phyloP scores from a whole-genome alignment of 2,329 filamentous ascomycete species.

The Clonostachys rosea region DNA sequence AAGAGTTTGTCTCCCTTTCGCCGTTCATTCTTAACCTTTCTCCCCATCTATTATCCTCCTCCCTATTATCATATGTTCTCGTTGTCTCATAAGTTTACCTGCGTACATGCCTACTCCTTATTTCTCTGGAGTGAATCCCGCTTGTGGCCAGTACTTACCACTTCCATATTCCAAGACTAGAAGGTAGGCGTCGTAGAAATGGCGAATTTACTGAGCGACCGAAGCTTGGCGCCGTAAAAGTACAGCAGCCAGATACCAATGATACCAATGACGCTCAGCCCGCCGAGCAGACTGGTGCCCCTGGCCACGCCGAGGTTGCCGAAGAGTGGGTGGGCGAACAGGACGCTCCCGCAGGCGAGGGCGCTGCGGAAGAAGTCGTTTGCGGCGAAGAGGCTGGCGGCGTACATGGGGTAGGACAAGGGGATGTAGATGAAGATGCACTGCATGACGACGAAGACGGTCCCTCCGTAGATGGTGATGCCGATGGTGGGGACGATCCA shows the following conservation, averaged over 20 bases:
- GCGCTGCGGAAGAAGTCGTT: slow-evolving; percentile 56
- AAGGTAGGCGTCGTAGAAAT: slow-evolving; percentile 13
- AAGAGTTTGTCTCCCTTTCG: too few relatives aligned
- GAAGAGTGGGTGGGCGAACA: slow-evolving; percentile 58
- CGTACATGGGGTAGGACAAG: slow-evolving; percentile 49
- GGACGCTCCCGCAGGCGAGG: slow-evolving; percentile 53
- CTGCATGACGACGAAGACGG: slow-evolving; percentile 51
- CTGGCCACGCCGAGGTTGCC: slow-evolving; percentile 52
- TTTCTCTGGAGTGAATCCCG: too few relatives aligned
- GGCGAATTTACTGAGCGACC: slow-evolving; percentile 55
- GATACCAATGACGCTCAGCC: slow-evolving; percentile 46
- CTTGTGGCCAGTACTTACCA: too few relatives aligned
- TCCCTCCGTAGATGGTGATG: slow-evolving; percentile 47
- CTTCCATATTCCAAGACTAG: neutral
- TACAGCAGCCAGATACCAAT: slow-evolving; percentile 57
- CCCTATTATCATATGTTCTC: too few relatives aligned
- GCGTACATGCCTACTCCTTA: too few relatives aligned
- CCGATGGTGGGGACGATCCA: slow-evolving; percentile 55
- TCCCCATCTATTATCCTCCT: too few relatives aligned
- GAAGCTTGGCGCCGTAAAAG: slow-evolving; percentile 48
- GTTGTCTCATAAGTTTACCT: too few relatives aligned
- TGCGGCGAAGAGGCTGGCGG: slow-evolving; percentile 54
- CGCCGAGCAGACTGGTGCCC: slow-evolving; percentile 53
- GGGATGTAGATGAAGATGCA: slow-evolving; percentile 58
- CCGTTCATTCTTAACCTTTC: too few relatives aligned